Base-by-base conservation (phyloP, 2,329 filamentous ascomycete species). In the Lachnellula arida region DNA sequence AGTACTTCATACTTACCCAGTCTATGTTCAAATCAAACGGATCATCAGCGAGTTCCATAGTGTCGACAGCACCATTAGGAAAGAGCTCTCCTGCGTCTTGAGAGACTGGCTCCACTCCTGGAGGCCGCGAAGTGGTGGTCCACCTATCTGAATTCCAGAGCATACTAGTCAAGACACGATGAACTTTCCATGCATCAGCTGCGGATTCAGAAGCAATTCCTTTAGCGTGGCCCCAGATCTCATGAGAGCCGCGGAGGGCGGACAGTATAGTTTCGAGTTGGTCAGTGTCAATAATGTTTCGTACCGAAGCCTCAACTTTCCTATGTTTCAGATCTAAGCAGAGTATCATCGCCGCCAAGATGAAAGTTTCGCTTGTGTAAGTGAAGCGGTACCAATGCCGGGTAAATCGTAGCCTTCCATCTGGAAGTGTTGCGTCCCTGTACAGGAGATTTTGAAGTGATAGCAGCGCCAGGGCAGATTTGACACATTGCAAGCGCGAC, bases 401-500 rank as follows among this genome's bases (percentile, higher is more conserved):
- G 15, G 51, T 49, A 8, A 46, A 49, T 17, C 25, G 34, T 37
- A 48, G 25, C 15, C 25, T 46, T 6, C 50, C 35, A 23, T 44
- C 43, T 9, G 48, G 32, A 15, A 14, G 19, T 35, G 46, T 19
- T 5, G 49, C 53, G 48, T 58, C 46, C 4, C 51, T 46, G 34
- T 54, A 57, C 1, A 57, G 32, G 15, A 51, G 11, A 11, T 22
- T 23, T 44, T 57, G 55, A n/a, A 57, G 46, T 14, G 51, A 57
- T 11, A 57, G 25, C 5, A 57, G 12, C 4, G 46, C 46, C 37
- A 57, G 40, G 2, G 55, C 55, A 25, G 66, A 68, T 12, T 57
- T 51, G 50, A 67, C 58, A 49, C 64, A 68, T 14, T 66, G 58
- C 14, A 62, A 57, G n/a, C 91, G 83, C 6, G 91, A 96, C 66